A percentile compares a stretch with the other conserved stretches of the same genome.
Evolutionary conservation across 2,329 filamentous ascomycete species (phyloP).

Genomic region (Remersonia thermophila): DNA sequence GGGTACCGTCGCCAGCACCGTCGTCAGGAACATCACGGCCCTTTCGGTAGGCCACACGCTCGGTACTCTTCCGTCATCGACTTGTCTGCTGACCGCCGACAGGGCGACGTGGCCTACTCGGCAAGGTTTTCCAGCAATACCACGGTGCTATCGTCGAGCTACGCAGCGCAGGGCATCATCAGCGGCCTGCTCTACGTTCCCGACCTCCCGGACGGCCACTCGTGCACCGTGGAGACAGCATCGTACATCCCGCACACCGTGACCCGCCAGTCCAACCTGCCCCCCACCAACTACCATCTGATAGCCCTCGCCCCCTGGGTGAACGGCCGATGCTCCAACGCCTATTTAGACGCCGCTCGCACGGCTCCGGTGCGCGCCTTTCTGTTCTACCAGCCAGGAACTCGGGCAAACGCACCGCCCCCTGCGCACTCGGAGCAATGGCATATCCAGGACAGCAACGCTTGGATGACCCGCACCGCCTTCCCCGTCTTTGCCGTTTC

Average conservation of each 20-base stretch:
- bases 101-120: constrained; percentile 40
- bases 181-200: constrained; percentile 80
- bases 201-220: constrained; percentile 43
- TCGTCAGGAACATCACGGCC: constrained; percentile 45
- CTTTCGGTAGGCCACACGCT: constrained; percentile 33
- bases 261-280: constrained; percentile 59
- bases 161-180: constrained; percentile 49
- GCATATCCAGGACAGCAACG: constrained; percentile 54
- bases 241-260: constrained; percentile 63
- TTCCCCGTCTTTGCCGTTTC: constrained; percentile 80
- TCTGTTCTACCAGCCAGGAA: constrained; percentile 49
- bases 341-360: constrained; percentile 55
- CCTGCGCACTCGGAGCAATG: constrained; percentile 51
- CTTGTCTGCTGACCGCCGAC: constrained; percentile 1
- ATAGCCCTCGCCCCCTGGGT: constrained; percentile 85
- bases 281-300: constrained; percentile 55
- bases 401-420: constrained; percentile 50
- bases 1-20: constrained; percentile 37
- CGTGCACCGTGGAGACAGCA: constrained; percentile 51
- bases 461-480: constrained; percentile 59
- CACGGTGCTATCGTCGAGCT: constrained; percentile 62
- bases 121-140: constrained; percentile 45
- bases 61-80: not conserved
- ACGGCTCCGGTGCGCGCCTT: constrained; percentile 48
- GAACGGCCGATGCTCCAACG: constrained; percentile 55